These are phyloP conservation scores for Leptographium lundbergii DNA, from an alignment of 2,329 filamentous ascomycete species.

Conservation along the genomic window DNA sequence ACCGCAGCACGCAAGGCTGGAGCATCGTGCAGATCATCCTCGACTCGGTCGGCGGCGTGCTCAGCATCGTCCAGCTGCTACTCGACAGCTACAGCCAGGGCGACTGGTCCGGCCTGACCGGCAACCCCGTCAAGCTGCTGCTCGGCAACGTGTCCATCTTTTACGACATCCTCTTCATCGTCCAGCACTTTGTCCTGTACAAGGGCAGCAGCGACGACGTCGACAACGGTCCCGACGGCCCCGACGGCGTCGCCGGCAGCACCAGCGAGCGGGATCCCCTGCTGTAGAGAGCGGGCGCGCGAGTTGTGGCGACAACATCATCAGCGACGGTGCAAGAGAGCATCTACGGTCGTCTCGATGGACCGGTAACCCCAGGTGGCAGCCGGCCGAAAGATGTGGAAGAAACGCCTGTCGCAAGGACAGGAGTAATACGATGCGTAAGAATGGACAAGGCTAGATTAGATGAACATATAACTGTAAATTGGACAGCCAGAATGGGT, in stretches of 20 bases:
- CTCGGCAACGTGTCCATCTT: conserved; percentile 75
- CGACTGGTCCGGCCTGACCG: conserved; percentile 83
- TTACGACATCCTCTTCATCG: conserved; percentile 77
- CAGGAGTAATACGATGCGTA: neutral
- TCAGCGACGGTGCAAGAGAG: too few species aligned
- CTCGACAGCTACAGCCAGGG: conserved; percentile 75
- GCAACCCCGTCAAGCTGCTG: conserved; percentile 83
- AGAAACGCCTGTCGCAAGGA: neutral
- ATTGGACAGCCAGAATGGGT: neutral
- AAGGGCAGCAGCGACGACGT: conserved; percentile 18
- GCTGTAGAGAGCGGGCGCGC: conserved; percentile 15
- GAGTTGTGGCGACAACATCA: too few species aligned
- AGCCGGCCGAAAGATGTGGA: too few species aligned
- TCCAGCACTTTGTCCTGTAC: conserved; percentile 82
- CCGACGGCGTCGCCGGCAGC: neutral
- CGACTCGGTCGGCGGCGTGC: conserved; percentile 67
- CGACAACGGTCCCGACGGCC: neutral
- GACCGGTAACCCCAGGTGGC: too few species aligned
- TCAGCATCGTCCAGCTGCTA: conserved; percentile 69
- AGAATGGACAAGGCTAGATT: neutral
- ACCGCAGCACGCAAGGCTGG: conserved; percentile 80
- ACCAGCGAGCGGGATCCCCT: conserved; percentile 22
- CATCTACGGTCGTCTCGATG: too few species aligned
- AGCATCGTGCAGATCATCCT: conserved; percentile 73
- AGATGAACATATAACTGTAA: neutral